Evolutionary conservation across 2,329 filamentous ascomycete genomes (phyloP).

Genomic region (Didymella pomorum): DNA sequence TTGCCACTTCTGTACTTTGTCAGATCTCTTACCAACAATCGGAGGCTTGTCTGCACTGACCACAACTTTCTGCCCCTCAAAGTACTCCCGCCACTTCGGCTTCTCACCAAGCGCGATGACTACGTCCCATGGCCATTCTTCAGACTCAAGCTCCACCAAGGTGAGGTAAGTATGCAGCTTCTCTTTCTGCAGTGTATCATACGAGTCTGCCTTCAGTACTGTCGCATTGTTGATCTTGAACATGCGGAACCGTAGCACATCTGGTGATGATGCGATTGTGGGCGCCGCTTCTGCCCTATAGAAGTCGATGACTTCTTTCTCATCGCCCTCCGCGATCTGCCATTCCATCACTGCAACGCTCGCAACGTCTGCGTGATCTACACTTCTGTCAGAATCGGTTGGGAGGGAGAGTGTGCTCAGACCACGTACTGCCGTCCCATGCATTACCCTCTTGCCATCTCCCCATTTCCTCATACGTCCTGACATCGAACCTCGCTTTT

Average conservation of each 20-base stretch:
- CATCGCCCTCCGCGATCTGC: constrained; percentile 6
- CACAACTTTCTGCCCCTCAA: constrained; percentile 17
- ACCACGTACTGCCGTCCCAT: constrained; percentile 18
- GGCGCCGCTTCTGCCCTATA: constrained; percentile 18
- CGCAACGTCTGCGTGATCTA: constrained; percentile 16
- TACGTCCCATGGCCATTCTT: constrained; percentile 25
- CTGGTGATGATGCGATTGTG: constrained; percentile 18
- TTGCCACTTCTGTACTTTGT: constrained; percentile 19
- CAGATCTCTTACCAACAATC: not conserved
- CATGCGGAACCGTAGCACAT: constrained; percentile 21
- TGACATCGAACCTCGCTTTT: constrained; percentile 16
- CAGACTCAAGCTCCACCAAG: constrained; percentile 14
- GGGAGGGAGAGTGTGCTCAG: no score
- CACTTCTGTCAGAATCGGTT: not conserved
- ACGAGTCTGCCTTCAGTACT: constrained; percentile 16
- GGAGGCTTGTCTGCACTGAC: constrained; percentile 8
- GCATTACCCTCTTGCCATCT: constrained; percentile 18
- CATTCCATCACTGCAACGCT: constrained; percentile 27
- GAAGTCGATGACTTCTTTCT: constrained; percentile 21
- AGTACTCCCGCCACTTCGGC: constrained; percentile 22
- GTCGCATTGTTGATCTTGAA: constrained; percentile 22
- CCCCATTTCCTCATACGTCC: constrained; percentile 19
- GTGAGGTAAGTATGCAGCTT: constrained; percentile 18
- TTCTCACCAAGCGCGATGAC: constrained; percentile 21
- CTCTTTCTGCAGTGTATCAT: constrained; percentile 12